phyloP scores from a whole-genome alignment of 2,329 filamentous ascomycete species.

The Seiridium cupressi region DNA sequence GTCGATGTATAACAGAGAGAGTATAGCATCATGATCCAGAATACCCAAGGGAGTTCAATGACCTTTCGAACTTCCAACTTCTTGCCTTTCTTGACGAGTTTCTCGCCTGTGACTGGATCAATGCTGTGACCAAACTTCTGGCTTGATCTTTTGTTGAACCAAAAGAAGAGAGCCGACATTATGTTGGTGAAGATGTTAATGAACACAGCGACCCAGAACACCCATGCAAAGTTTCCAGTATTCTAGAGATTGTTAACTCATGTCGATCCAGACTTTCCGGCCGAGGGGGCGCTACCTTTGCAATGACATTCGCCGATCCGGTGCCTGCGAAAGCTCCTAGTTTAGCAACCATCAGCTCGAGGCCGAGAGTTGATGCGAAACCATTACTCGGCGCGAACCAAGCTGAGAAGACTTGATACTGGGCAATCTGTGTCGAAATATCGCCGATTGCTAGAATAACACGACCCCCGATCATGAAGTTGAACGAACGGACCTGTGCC shows the following conservation, averaged over 20 bases:
- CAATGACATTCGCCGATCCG: constrained; percentile 58
- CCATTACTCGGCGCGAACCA: constrained; percentile 63
- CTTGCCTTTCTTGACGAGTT: constrained; percentile 57
- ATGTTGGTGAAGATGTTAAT: constrained; percentile 64
- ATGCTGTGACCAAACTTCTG: constrained; percentile 42
- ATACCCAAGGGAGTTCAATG: constrained; percentile 57
- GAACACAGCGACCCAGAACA: constrained; percentile 60
- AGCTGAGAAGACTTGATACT: constrained; percentile 64
- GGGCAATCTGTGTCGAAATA: constrained; percentile 61
- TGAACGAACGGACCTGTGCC: constrained; percentile 52
- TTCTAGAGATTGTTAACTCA: constrained; percentile 28
- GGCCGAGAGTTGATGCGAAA: constrained; percentile 59
- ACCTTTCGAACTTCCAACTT: constrained; percentile 55
- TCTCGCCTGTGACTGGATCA: constrained; percentile 58
- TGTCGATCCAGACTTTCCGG: constrained; percentile 5
- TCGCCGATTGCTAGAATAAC: constrained; percentile 59
- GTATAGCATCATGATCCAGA: constrained; percentile 55
- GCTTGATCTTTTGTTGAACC: constrained; percentile 51
- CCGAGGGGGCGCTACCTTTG: constrained; percentile 28
- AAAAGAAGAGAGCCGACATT: constrained; percentile 51
- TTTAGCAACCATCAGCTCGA: constrained; percentile 60
- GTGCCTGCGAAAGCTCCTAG: constrained; percentile 61
- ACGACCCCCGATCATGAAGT: constrained; percentile 58
- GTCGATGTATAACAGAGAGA: constrained; percentile 59
- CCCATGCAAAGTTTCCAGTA: constrained; percentile 60